These are phyloP conservation scores for Anisogramma anomala DNA, from an alignment of 2,329 filamentous ascomycete genomes.

Conservation along the genomic window DNA sequence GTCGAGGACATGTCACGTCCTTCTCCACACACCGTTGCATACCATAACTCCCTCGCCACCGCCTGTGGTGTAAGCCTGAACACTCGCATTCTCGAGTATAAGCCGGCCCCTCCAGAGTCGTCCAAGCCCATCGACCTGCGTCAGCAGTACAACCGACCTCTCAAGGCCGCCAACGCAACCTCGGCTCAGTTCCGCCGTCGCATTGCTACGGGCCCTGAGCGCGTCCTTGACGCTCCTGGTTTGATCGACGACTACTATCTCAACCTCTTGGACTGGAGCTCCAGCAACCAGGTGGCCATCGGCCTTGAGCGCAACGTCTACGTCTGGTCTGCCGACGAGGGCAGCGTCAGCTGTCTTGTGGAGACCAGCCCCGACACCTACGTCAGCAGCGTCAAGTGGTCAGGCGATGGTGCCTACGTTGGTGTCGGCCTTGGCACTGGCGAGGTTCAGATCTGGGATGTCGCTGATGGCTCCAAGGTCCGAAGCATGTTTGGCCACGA, in stretches of 20 bases:
- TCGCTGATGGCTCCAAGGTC: conserved; percentile 86
- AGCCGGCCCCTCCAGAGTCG: conserved; percentile 94
- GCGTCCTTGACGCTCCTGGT: conserved; percentile 89
- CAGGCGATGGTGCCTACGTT: conserved; percentile 90
- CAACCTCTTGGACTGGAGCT: conserved; percentile 97
- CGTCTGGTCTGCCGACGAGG: conserved; percentile 94
- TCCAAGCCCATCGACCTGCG: conserved; percentile 96
- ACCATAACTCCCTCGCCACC: conserved; percentile 80
- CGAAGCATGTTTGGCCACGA: conserved; percentile 98
- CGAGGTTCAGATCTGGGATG: conserved; percentile 98
- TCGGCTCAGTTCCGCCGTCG: conserved; percentile 83
- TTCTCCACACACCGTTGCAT: conserved; percentile 78
- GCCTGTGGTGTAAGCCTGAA: conserved; percentile 89
- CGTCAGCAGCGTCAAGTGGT: conserved; percentile 98
- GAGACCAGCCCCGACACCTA: conserved; percentile 88
- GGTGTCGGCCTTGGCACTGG: conserved; percentile 88
- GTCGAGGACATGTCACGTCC: conserved; percentile 53
- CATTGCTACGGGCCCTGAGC: conserved; percentile 87
- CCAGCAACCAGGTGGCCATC: conserved; percentile 94
- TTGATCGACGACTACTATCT: conserved; percentile 98
- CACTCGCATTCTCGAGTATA: conserved; percentile 94
- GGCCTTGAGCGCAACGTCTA: conserved; percentile 95
- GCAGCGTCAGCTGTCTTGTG: conserved; percentile 75
- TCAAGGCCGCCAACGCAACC: conserved; percentile 62
- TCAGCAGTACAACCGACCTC: conserved; percentile 92